Conservation (phyloP, 2,329 filamentous ascomycete genomes). For the Lachnellula arida region DNA sequence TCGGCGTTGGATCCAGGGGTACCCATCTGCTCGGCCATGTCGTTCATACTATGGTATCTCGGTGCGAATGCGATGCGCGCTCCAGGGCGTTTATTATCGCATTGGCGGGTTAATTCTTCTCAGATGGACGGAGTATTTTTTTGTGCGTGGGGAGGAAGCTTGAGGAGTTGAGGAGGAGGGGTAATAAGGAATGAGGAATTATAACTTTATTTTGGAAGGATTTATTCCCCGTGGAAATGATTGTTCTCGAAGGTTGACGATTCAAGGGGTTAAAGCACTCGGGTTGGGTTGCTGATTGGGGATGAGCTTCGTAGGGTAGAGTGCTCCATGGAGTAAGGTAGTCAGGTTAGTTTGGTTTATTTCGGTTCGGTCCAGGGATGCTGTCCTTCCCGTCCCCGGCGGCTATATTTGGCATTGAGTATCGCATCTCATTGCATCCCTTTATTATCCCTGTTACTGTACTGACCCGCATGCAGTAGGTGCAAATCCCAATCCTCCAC, state of each 20-base stretch:
- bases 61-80: constrained; percentile 5
- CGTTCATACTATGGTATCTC: not conserved
- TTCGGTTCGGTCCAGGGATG: constrained; percentile 15
- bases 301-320: not conserved
- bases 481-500: too few relatives aligned
- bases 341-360: too few relatives aligned
- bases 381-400: not conserved
- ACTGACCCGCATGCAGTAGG: too few relatives aligned
- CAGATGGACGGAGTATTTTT: not conserved
- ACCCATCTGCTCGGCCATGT: constrained; percentile 32
- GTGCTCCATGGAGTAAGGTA: too few relatives aligned
- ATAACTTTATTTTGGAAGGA: not conserved
- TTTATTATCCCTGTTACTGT: too few relatives aligned
- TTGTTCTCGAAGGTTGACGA: not conserved
- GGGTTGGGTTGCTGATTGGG: constrained; percentile 4
- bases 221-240: not conserved
- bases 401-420: not conserved
- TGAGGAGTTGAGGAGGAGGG: not conserved
- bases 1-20: constrained; percentile 32
- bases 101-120: constrained; percentile 14
- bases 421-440: too few relatives aligned
- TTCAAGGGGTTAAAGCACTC: constrained; percentile 17
- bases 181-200: not conserved
- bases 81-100: constrained; percentile 17
- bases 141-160: not conserved